Conservation (phyloP, 139 green algal genomes). For the Diplosphaera chodatii region DNA sequence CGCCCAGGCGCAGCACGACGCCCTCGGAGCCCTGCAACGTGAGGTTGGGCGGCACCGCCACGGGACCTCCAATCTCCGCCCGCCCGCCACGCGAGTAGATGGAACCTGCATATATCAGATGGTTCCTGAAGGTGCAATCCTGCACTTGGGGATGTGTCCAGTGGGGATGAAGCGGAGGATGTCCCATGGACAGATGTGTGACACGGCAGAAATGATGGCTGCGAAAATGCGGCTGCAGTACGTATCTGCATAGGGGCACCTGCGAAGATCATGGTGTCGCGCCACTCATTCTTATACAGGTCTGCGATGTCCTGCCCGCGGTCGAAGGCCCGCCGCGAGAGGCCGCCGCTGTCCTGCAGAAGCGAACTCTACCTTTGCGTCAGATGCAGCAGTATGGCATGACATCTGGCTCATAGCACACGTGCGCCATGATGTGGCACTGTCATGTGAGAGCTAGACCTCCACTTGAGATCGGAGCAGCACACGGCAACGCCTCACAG, state of each 20-base stretch:
- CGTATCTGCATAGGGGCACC: slow-evolving; percentile 16
- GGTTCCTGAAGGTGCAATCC: too few species aligned
- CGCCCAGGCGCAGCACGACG: slow-evolving; percentile 64
- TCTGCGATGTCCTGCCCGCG: slow-evolving; percentile 14
- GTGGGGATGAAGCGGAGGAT: too few species aligned
- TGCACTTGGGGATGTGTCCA: too few species aligned
- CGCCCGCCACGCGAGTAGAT: slow-evolving; percentile 46
- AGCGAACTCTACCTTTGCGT: not conserved
- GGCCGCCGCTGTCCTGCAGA: not conserved
- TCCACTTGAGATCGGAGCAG: too few species aligned
- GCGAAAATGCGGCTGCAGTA: too few species aligned
- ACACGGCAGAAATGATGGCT: too few species aligned
- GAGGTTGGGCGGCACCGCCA: slow-evolving; percentile 5
- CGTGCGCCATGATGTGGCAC: too few species aligned
- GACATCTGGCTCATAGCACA: not conserved
- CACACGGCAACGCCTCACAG: too few species aligned
- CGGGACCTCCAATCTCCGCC: slow-evolving; percentile 48
- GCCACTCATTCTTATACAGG: slow-evolving; percentile 25
- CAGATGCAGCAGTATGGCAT: too few species aligned
- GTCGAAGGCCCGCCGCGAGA: slow-evolving; percentile 5
- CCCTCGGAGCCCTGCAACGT: slow-evolving; percentile 63
- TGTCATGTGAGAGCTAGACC: too few species aligned
- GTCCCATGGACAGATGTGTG: too few species aligned
- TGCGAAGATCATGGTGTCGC: slow-evolving; percentile 51
- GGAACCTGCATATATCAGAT: slow-evolving; percentile 31